Evolutionary conservation across 225 moss, liverwort and hornwort species (phyloP).

Genomic region (Sphagnum contortum): DNA sequence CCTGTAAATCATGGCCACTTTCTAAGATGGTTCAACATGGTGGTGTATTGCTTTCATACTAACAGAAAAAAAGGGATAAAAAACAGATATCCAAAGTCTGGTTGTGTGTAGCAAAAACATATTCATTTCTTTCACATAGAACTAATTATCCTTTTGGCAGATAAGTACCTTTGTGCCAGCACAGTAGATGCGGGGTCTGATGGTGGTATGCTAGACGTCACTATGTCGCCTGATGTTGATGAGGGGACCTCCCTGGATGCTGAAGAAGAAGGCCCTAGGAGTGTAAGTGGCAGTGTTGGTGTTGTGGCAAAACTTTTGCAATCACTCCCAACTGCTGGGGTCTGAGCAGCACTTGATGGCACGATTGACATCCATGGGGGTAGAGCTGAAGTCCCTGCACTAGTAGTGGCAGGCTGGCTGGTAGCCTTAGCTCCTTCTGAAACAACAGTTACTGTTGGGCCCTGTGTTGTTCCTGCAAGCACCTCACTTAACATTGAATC

Average conservation of each 20-base stretch:
- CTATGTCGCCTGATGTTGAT: background rate
- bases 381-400: constrained; percentile 14
- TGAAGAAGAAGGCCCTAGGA: constrained; percentile 3
- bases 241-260: constrained; percentile 4
- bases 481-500: constrained; percentile 2
- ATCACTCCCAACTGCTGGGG: constrained; percentile 4
- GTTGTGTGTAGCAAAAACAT: no score
- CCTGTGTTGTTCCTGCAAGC: constrained; percentile 10
- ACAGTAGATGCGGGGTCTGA: constrained; percentile 6
- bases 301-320: background rate
- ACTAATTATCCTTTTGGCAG: no score
- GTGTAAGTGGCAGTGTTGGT: no score
- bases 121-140: no score
- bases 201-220: background rate
- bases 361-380: constrained; percentile 32
- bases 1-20: constrained; percentile 1
- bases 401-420: constrained; percentile 2
- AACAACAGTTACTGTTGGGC: background rate
- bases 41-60: no score
- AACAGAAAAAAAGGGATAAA: no score
- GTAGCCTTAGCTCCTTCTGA: constrained; percentile 1
- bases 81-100: no score
- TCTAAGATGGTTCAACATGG: no score
- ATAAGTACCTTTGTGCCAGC: constrained; percentile 7
- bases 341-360: constrained; percentile 13